Evolutionary conservation across 352 stramenopile genomes (phyloP), one percentile per base, ranked within the genome.

Genomic region (Globisporangium abappressorium): DNA sequence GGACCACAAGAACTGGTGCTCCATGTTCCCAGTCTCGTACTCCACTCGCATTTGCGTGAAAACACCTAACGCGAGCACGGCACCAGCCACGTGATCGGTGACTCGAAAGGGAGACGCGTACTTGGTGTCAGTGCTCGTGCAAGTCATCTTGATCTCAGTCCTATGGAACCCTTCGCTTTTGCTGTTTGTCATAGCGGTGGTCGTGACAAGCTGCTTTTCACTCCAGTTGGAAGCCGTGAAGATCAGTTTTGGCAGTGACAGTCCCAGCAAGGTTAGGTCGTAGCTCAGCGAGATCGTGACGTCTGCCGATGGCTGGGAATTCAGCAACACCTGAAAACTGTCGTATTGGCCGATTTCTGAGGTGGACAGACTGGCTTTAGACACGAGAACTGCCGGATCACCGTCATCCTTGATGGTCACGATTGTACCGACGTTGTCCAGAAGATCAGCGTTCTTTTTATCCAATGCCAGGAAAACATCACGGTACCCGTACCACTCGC

Each of bases 331-430:
- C 18, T 69, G 70, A 66, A 90, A 81, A 9, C 24, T 69, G 66
- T 93, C 84, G 5, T 57, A 54, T 63, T 90, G 82, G 2, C 84
- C 82, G 36, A 93, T 87, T 68, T 93, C 82, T 15, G 84, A 91
- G 3, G 84, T 60, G 0, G 82, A 90, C 18, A 91, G 33, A 61
- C 79, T 90, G 4, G 76, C 74, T 64, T 91, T 93, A 1, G 79
- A 80, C n/a, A 93, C 46, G 11, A 93, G 56, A 9, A 93, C 73
- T 0, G 84, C 84, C 3, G 84, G 60, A 63, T 93, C 84, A 1
- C 71, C 72, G 51, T 93, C 84, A 15, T 93, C 84, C 60, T 74
- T 60, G 61, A 93, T 93, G 0, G 81, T 82, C 51, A 93, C 84
- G 57, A 93, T 81, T 18, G 84, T 79, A 0, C 82, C 79, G 22